Conservation (phyloP, 148 eudicot species). For the Amaranthus cruentus region DNA sequence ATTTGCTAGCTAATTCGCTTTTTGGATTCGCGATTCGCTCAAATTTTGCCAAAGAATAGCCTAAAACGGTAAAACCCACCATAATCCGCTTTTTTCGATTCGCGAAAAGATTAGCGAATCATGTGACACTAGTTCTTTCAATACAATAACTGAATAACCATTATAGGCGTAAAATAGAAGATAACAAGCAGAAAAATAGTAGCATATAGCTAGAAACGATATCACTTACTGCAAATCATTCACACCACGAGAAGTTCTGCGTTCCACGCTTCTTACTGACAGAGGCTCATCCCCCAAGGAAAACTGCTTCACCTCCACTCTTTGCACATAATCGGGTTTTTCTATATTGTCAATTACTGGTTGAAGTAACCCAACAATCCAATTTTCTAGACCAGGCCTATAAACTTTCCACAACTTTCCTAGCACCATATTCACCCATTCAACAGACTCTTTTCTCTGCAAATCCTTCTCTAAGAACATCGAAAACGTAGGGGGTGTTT, state of each 20-base stretch:
- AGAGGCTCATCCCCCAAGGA: constrained; percentile 92
- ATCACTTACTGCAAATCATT: constrained; percentile 91
- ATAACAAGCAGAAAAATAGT: background rate
- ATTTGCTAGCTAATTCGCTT: too few relatives aligned
- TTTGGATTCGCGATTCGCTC: too few relatives aligned
- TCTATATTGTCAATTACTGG: constrained; percentile 85
- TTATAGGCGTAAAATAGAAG: background rate
- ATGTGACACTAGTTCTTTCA: background rate
- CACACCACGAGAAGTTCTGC: constrained; percentile 81
- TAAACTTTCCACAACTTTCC: constrained; percentile 97
- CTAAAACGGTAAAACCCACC: too few relatives aligned
- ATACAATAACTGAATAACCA: background rate
- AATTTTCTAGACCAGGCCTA: constrained; percentile 78
- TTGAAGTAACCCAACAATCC: constrained; percentile 85
- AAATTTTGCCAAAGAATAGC: too few relatives aligned
- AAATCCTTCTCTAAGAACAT: constrained; percentile 79
- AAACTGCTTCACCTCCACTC: constrained; percentile 94
- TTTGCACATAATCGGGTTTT: constrained; percentile 89
- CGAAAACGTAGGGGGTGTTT: constrained; percentile 64
- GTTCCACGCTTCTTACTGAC: constrained; percentile 91
- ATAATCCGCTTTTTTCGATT: too few relatives aligned
- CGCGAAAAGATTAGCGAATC: too few relatives aligned
- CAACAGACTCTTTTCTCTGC: constrained; percentile 96
- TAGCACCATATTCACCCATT: constrained; percentile 98
- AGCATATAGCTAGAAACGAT: background rate